Evolutionary conservation across 2,329 filamentous ascomycete genomes (phyloP), one percentile per base, ranked within the genome.

Genomic region (Cercospora sp.): DNA sequence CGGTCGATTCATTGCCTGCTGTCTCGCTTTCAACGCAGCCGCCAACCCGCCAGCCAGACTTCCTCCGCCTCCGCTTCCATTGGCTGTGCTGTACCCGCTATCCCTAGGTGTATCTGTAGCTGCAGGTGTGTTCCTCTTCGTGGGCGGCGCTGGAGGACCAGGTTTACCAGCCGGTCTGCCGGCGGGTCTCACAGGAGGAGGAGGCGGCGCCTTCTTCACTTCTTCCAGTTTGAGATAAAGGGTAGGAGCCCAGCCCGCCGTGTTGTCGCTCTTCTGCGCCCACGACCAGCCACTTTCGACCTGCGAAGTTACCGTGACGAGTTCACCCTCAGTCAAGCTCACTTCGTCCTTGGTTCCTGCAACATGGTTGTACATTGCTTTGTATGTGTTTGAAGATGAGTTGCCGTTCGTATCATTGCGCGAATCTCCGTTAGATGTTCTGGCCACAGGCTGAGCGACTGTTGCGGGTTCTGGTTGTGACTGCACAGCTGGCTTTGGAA

Each of bases 241-340:
- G 20, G 94, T 91, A 0, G 95, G 95, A 3, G 95, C 89, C 95
- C 95, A 99, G 62, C 93, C 95, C 80, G 95, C 92, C 73, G 85
- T 84, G 58, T 84, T 84, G 75, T 88, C 82, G 60, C 82, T 81
- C 70, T 90, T 91, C 83, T 93, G 94, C 71, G 90, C 95, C 58
- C 98, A 85, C 94, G 94, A 98, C 95, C 95, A 99, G 63, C 95
- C 94, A 78, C 98, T 98, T 79, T 87, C 90, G 81, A 97, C 94
- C 81, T 97, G 97, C 77, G 95, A 91, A n/a, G 96, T 87, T 76
- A 99, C 89, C 78, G 96, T 89, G 63, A 99, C 87, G 60, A 97
- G 80, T 71, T 98, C 91, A 61, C 91, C 93, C 60, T 91, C 89
- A 67, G 80, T 86, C 71, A 99, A 87, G 16, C 91, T 90, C 62